A percentile compares a stretch with the other conserved stretches of the same genome.
These are phyloP conservation scores for Alternaria brassicicola DNA, from an alignment of 2,329 filamentous ascomycete genomes.

Conservation along the genomic window DNA sequence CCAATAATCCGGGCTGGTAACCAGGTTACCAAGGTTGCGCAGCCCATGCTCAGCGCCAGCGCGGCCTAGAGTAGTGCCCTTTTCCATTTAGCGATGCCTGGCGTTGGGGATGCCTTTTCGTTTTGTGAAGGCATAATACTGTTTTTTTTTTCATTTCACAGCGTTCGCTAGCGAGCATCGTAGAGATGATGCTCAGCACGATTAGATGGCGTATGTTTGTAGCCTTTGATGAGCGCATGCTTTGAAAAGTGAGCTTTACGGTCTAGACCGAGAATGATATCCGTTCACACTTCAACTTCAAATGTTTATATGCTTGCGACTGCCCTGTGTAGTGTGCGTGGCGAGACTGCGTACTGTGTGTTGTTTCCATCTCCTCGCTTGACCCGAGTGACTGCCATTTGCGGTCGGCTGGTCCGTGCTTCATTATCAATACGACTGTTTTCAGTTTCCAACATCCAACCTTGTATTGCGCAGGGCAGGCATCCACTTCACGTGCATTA, in stretches of 20 bases:
- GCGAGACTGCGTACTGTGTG: not conserved
- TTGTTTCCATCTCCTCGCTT: not conserved
- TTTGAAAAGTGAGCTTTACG: constrained; percentile 27
- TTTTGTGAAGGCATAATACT: constrained; percentile 31
- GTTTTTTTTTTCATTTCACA: constrained; percentile 33
- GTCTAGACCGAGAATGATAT: constrained; percentile 30
- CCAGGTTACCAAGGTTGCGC: constrained; percentile 82
- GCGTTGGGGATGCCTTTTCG: constrained; percentile 39
- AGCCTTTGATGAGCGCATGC: constrained; percentile 29
- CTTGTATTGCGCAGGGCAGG: not conserved
- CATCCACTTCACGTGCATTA: not conserved
- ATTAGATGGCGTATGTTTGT: constrained; percentile 41
- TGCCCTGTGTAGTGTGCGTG: not conserved
- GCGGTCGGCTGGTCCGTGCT: constrained; percentile 8
- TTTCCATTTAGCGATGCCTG: constrained; percentile 38
- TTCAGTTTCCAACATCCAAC: not conserved
- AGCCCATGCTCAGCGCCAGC: constrained; percentile 81
- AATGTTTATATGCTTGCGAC: not conserved
- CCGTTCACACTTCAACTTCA: constrained; percentile 12
- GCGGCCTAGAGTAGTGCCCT: constrained; percentile 65
- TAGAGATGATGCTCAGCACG: constrained; percentile 24
- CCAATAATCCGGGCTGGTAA: constrained; percentile 84
- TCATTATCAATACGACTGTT: not conserved
- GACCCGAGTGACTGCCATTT: constrained; percentile 7
- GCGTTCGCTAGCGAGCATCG: constrained; percentile 37